Conservation (phyloP, 192 early-diverging fungal species). For the Backusella liffmaniae region DNA sequence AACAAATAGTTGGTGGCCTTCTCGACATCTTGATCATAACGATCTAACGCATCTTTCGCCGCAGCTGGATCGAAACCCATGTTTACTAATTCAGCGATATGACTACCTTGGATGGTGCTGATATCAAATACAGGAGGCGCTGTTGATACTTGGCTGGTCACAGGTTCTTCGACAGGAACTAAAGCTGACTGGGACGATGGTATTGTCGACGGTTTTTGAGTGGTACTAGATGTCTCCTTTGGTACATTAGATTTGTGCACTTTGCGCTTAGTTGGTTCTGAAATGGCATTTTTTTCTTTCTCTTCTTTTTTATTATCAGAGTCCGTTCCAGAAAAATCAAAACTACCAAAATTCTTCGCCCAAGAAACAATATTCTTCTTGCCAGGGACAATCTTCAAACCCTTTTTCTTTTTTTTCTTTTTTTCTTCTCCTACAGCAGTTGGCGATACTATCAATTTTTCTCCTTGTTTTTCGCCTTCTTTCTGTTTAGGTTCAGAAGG, state of each 20-base stretch:
- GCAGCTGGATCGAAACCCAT: constrained; percentile 76
- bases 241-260: background rate
- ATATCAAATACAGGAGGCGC: background rate
- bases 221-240: background rate
- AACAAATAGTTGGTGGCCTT: constrained; percentile 78
- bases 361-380: constrained; percentile 11
- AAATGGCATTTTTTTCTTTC: background rate
- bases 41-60: constrained; percentile 68
- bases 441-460: background rate
- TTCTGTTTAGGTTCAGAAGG: background rate
- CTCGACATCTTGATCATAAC: constrained; percentile 70
- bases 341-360: constrained; percentile 26
- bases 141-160: background rate
- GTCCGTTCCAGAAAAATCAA: background rate
- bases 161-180: background rate
- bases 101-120: constrained; percentile 12
- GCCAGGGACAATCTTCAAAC: background rate
- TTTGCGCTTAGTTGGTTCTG: background rate
- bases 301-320: background rate
- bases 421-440: constrained; percentile 7
- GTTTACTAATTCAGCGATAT: constrained; percentile 49
- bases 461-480: background rate
- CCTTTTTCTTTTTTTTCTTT: background rate
- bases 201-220: background rate
- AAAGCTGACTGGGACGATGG: background rate